These are phyloP conservation scores for Protomyces pachydermus DNA, from an alignment of 1,139 yeast species.

Conservation along the genomic window DNA sequence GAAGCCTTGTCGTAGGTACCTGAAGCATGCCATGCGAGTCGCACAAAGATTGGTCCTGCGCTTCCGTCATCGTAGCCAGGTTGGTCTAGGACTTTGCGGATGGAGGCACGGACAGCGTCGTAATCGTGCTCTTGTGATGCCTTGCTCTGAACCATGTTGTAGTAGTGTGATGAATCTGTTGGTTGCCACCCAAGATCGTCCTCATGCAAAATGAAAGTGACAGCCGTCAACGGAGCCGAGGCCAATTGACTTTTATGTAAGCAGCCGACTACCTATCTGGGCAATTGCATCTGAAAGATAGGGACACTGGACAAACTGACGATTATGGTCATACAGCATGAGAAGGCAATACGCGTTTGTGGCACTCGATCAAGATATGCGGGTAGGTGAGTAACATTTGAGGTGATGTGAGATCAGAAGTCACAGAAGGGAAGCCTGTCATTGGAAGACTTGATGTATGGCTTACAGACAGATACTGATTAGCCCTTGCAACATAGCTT, in stretches of 20 bases:
- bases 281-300: background rate
- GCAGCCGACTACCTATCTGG: background rate
- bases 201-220: no score
- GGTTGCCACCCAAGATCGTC: background rate
- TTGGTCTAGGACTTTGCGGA: constrained; percentile 66
- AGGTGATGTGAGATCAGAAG: no score
- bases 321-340: no score
- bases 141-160: constrained; percentile 9
- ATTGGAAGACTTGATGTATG: background rate
- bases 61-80: constrained; percentile 71
- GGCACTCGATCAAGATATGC: background rate
- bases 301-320: no score
- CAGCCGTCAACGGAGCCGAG: background rate
- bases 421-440: background rate
- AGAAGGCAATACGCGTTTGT: no score
- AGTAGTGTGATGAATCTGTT: background rate
- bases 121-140: constrained; percentile 23
- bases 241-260: background rate
- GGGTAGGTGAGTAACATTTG: no score
- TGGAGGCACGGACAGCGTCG: constrained; percentile 63
- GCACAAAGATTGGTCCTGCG: constrained; percentile 59
- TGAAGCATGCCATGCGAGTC: constrained; percentile 66
- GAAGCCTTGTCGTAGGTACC: constrained; percentile 62
- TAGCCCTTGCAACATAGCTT: no score
- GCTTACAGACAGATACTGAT: no score